Evolutionary conservation across 2,329 filamentous ascomycete species (phyloP).

Genomic region (Hypoxylon sp.): DNA sequence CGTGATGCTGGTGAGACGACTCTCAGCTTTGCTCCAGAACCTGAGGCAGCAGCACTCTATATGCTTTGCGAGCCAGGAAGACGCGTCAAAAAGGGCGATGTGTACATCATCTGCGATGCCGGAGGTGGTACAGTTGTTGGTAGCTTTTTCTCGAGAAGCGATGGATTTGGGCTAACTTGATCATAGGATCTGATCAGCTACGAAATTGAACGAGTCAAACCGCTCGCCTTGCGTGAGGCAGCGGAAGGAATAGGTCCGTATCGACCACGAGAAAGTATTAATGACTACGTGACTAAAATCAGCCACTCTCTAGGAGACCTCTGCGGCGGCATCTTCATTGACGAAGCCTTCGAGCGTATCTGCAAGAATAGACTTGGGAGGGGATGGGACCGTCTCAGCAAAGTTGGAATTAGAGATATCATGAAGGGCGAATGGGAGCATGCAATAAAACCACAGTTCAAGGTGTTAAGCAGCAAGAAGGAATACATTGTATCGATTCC

Average conservation of each 20-base stretch:
- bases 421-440: conserved; percentile 21
- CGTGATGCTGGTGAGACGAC: conserved; percentile 50
- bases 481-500: conserved; percentile 14
- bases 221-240: conserved; percentile 1
- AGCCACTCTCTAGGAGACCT: neutral
- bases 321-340: conserved; percentile 18
- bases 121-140: conserved; percentile 11
- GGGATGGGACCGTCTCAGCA: conserved; percentile 2
- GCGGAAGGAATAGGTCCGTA: conserved; percentile 10
- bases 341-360: conserved; percentile 10
- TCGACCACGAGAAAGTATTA: neutral
- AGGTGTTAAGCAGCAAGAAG: neutral
- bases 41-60: conserved; percentile 5
- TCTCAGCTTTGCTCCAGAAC: conserved; percentile 7
- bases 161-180: neutral
- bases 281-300: neutral
- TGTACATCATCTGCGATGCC: conserved; percentile 14
- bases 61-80: conserved; percentile 10
- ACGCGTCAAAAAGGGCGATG: neutral
- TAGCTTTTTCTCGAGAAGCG: neutral
- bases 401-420: neutral
- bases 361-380: conserved; percentile 19
- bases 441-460: conserved; percentile 20
- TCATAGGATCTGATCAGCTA: conserved; percentile 11
- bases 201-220: neutral